Evolutionary conservation across 2,329 filamentous ascomycete species (phyloP).

Genomic region (Cladophialophora exuberans): DNA sequence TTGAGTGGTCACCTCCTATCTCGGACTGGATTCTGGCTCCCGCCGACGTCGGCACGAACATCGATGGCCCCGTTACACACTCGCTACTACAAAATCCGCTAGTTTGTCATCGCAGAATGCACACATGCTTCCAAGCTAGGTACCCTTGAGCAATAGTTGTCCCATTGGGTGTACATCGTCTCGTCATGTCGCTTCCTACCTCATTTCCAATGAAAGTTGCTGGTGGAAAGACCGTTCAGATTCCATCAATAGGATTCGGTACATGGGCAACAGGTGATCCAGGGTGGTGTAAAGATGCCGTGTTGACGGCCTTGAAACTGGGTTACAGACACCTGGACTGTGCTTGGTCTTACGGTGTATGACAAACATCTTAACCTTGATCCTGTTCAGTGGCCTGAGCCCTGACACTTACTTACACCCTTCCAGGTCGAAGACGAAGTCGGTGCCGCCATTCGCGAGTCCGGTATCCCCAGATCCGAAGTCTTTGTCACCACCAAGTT

Average conservation of each 20-base stretch:
- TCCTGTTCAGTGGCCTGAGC: no score
- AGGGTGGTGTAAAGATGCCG: slow-evolving; percentile 39
- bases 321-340: slow-evolving; percentile 61
- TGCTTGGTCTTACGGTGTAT: slow-evolving; percentile 55
- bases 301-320: slow-evolving; percentile 52
- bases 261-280: slow-evolving; percentile 29
- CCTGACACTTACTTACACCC: neutral
- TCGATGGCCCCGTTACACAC: no score
- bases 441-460: slow-evolving; percentile 57
- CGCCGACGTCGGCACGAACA: no score
- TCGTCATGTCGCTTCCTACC: slow-evolving; percentile 39
- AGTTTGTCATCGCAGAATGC: neutral
- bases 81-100: neutral
- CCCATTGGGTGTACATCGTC: no score
- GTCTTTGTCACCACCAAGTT: slow-evolving; percentile 58
- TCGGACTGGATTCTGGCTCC: neutral
- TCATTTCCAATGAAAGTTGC: slow-evolving; percentile 49
- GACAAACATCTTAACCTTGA: no score
- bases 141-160: no score
- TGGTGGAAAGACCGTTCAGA: slow-evolving; percentile 42
- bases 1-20: neutral
- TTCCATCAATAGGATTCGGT: slow-evolving; percentile 37
- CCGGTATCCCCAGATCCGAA: slow-evolving; percentile 52
- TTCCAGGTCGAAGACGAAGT: slow-evolving; percentile 56
- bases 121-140: neutral